Conservation (phyloP, 768 basidiomycete genomes). For the Phylloporus rhodoxanthus region DNA sequence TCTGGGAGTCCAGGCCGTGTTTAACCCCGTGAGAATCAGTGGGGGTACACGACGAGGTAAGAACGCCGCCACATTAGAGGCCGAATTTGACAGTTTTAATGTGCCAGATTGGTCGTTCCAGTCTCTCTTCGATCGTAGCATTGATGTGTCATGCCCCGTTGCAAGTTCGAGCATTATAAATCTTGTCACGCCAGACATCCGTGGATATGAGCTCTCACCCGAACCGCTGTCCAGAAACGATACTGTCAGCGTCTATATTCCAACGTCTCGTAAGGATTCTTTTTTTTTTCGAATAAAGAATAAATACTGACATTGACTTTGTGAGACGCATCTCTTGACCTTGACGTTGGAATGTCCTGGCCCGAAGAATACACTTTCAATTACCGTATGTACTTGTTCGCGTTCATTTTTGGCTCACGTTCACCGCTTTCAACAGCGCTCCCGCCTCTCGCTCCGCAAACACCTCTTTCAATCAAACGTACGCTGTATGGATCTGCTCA, state of each 20-base stretch:
- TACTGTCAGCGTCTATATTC: slow-evolving; percentile 43
- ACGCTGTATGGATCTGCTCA: slow-evolving; percentile 71
- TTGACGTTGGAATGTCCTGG: slow-evolving; percentile 57
- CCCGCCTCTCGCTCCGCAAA: slow-evolving; percentile 35
- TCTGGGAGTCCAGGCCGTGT: slow-evolving; percentile 69
- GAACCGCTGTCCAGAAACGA: slow-evolving; percentile 38
- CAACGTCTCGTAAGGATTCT: slow-evolving; percentile 37
- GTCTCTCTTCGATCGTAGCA: slow-evolving; percentile 59
- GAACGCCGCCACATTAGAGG: slow-evolving; percentile 2
- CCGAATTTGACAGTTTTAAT: slow-evolving; percentile 6
- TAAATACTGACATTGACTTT: neutral
- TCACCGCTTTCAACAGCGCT: slow-evolving; percentile 28
- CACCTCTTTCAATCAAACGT: slow-evolving; percentile 57
- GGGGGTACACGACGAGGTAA: slow-evolving; percentile 51
- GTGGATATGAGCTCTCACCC: slow-evolving; percentile 45
- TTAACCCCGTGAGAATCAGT: slow-evolving; percentile 64
- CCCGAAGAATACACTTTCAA: slow-evolving; percentile 43
- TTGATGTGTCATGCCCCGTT: slow-evolving; percentile 65
- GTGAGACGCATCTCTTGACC: slow-evolving; percentile 40
- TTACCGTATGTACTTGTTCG: slow-evolving; percentile 43
- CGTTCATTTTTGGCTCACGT: neutral
- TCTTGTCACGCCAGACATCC: slow-evolving; percentile 42
- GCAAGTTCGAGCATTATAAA: slow-evolving; percentile 53
- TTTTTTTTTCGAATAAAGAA: neutral
- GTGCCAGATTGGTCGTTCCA: slow-evolving; percentile 66